Conservation (phyloP, 1,284 basidiomycete species). For the Mycosarcoma mackinlayi region DNA sequence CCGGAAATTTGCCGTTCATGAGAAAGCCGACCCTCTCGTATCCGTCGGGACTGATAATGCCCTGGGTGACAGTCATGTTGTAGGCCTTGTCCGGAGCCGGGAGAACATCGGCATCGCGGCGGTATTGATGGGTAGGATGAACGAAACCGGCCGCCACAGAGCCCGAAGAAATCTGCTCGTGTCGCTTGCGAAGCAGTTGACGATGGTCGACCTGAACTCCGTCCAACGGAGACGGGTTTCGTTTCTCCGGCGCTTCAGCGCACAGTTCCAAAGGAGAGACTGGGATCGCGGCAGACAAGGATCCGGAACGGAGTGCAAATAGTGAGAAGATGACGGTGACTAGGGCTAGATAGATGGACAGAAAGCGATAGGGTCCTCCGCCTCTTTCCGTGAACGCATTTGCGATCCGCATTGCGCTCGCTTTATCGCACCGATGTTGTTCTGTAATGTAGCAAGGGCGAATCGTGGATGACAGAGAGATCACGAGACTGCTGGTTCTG, state of each 20-base stretch:
- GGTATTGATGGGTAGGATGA: conserved; percentile 39
- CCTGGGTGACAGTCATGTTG: conserved; percentile 40
- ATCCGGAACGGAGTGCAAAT: not conserved
- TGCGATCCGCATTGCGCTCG: conserved; percentile 4
- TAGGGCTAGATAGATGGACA: not conserved
- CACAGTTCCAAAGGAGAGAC: not conserved
- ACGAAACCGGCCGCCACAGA: conserved; percentile 32
- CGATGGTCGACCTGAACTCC: conserved; percentile 14
- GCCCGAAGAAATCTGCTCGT: conserved; percentile 30
- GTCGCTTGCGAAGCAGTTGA: conserved; percentile 24
- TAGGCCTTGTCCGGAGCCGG: conserved; percentile 41
- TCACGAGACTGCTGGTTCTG: no score
- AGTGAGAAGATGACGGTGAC: conserved; percentile 5
- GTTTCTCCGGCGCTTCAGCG: not conserved
- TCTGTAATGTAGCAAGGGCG: no score
- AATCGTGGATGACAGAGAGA: no score
- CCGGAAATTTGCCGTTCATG: conserved; percentile 50
- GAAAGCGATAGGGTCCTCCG: not conserved
- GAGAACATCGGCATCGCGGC: conserved; percentile 32
- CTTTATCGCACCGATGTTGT: not conserved
- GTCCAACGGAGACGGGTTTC: not conserved
- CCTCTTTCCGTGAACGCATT: not conserved
- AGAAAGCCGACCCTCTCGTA: conserved; percentile 44
- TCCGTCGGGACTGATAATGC: conserved; percentile 45
- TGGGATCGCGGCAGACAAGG: conserved; percentile 14